phyloP scores from a whole-genome alignment of 495 filamentous ascomycete genomes.

The Tuber magnatum region DNA sequence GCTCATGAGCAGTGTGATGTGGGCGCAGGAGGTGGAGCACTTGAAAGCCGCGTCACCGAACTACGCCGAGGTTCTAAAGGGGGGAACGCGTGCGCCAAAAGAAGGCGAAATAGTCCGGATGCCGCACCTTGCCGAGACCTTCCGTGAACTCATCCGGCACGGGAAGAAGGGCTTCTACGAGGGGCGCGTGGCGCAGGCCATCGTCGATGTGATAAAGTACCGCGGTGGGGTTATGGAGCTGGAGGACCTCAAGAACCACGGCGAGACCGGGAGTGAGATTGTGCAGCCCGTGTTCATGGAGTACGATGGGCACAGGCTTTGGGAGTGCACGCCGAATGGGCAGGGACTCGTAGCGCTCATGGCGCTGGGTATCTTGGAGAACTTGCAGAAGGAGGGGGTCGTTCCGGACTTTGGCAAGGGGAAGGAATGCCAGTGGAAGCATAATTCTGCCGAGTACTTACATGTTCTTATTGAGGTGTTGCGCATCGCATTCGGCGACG shows the following conservation, averaged over 20 bases:
- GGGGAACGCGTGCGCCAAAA: conserved; percentile 56
- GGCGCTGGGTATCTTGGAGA: conserved; percentile 81
- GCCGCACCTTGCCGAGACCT: conserved; percentile 70
- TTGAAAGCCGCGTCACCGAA: conserved; percentile 73
- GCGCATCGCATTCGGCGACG: conserved; percentile 89
- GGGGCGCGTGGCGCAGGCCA: conserved; percentile 67
- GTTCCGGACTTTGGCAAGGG: conserved; percentile 48
- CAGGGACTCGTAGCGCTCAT: conserved; percentile 94
- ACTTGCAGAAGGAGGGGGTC: conserved; percentile 63
- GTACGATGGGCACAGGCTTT: conserved; percentile 50
- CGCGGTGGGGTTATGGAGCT: conserved; percentile 71
- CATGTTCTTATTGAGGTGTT: conserved; percentile 85
- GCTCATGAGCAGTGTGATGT: conserved; percentile 65
- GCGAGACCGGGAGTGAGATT: conserved; percentile 65
- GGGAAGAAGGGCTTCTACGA: conserved; percentile 90
- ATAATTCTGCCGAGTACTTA: conserved; percentile 55
- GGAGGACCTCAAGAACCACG: conserved; percentile 71
- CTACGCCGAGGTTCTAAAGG: conserved; percentile 65
- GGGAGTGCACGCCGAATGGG: conserved; percentile 97
- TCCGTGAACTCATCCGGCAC: conserved; percentile 67
- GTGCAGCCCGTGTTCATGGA: conserved; percentile 59
- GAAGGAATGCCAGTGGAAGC: conserved; percentile 13
- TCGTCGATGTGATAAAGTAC: conserved; percentile 68
- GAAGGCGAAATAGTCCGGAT: conserved; percentile 90
- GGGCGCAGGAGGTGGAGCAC: conserved; percentile 54